Percentiles rank a stretch among this genome's conserved stretches.
phyloP scores from a whole-genome alignment of 23 red algal species.

The Cyanidiococcus yangmingshanensis region DNA sequence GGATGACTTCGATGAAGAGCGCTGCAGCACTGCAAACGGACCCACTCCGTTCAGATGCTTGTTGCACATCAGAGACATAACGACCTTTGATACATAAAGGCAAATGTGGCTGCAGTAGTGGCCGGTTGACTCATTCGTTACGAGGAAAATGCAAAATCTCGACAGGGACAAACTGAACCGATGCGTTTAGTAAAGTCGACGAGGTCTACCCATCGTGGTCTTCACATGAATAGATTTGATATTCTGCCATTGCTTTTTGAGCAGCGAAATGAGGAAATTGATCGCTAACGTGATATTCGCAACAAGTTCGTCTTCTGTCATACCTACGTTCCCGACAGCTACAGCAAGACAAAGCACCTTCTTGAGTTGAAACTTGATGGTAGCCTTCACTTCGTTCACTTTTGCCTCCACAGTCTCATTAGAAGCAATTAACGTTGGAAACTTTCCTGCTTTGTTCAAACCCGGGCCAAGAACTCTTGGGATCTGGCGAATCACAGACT shows the following conservation, averaged over 20 bases:
- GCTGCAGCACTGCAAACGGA: too few species aligned
- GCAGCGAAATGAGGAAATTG: slow-evolving; percentile 93
- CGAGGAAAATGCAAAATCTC: too few species aligned
- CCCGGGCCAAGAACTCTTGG: slow-evolving; percentile 94
- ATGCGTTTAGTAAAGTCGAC: slow-evolving; percentile 68
- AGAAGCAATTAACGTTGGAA: slow-evolving; percentile 62
- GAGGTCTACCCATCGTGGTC: slow-evolving; percentile 94
- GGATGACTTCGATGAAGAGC: too few species aligned
- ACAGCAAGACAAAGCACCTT: slow-evolving; percentile 95
- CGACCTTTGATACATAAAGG: too few species aligned
- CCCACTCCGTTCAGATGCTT: too few species aligned
- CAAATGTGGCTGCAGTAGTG: too few species aligned
- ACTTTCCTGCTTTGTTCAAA: slow-evolving; percentile 97
- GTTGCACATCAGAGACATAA: too few species aligned
- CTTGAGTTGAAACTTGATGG: slow-evolving; percentile 99
- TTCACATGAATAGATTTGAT: slow-evolving; percentile 96
- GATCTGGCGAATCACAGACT: slow-evolving; percentile 89
- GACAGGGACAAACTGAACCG: too few species aligned
- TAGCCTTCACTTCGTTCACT: slow-evolving; percentile 67
- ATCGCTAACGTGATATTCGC: slow-evolving; percentile 92
- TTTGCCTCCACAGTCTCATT: slow-evolving; percentile 76
- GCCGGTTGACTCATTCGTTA: too few species aligned
- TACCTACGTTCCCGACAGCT: slow-evolving; percentile 84
- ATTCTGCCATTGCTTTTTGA: slow-evolving; percentile 99
- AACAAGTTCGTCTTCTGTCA: slow-evolving; percentile 80